These are phyloP conservation scores for Trifolium dubium DNA, from an alignment of 306 rosid species.

Conservation along the genomic window DNA sequence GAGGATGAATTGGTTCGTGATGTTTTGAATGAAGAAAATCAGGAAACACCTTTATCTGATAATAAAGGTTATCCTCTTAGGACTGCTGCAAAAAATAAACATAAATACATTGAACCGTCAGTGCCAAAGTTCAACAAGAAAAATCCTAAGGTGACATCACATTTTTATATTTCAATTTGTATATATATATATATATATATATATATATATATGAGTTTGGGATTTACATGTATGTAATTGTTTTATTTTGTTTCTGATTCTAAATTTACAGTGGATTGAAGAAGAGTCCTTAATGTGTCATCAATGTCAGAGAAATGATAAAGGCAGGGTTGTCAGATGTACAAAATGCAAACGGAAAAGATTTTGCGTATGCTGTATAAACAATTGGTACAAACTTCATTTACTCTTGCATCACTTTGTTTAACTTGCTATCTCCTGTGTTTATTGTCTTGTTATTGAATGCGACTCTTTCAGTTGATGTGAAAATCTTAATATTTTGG, in stretches of 20 bases:
- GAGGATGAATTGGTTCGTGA: not conserved
- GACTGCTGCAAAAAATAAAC: not conserved
- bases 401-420: not conserved
- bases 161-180: not conserved
- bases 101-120: not conserved
- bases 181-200: not conserved
- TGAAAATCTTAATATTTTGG: not conserved
- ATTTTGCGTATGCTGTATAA: constrained; percentile 60
- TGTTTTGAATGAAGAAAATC: constrained; percentile 7
- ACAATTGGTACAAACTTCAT: constrained; percentile 51
- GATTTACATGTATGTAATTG: not conserved
- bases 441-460: not conserved
- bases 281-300: constrained; percentile 72
- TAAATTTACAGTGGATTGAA: constrained; percentile 51
- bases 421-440: not conserved
- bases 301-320: constrained; percentile 89
- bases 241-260: not conserved
- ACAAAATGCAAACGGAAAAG: constrained; percentile 54
- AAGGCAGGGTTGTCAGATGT: constrained; percentile 71
- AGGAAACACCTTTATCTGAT: not conserved
- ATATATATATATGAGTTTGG: constrained; percentile 4
- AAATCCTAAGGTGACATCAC: constrained; percentile 26
- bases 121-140: not conserved
- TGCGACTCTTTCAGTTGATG: not conserved
- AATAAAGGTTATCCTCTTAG: not conserved